Percentiles rank a stretch among this genome's conserved stretches.
These are phyloP conservation scores for Podospora fimiseda DNA, from an alignment of 495 filamentous ascomycete genomes.

Conservation along the genomic window DNA sequence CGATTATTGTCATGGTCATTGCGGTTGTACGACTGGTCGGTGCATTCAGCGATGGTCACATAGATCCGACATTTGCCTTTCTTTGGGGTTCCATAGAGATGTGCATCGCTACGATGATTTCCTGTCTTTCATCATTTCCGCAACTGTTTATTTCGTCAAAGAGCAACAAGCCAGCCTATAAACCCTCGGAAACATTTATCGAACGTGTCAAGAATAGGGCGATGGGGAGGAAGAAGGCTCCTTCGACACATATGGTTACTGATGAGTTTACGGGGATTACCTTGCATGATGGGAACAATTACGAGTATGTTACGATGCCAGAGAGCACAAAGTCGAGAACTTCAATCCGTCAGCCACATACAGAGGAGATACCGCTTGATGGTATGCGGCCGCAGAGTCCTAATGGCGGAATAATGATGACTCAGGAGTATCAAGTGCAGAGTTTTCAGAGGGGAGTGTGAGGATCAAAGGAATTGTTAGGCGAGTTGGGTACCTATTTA, in stretches of 20 bases:
- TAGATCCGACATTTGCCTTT: not conserved
- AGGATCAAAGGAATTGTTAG: too few relatives aligned
- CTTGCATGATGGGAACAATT: not conserved
- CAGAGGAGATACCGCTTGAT: too few relatives aligned
- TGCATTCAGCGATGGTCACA: not conserved
- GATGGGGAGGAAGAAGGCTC: too few relatives aligned
- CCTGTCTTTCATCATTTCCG: not conserved
- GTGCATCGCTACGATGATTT: not conserved
- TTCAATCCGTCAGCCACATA: too few relatives aligned
- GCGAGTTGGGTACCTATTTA: too few relatives aligned
- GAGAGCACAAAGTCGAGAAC: not conserved
- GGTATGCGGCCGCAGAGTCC: too few relatives aligned
- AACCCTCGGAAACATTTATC: not conserved
- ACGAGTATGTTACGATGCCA: not conserved
- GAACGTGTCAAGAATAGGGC: not conserved
- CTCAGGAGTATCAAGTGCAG: too few relatives aligned
- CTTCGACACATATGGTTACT: not conserved
- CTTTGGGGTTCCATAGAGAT: slow-evolving; percentile 1
- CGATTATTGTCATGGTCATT: not conserved
- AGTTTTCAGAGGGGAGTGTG: too few relatives aligned
- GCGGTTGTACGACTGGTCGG: not conserved
- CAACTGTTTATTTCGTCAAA: slow-evolving; percentile 1
- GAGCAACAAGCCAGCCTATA: not conserved
- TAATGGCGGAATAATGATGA: too few relatives aligned
- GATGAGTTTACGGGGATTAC: not conserved